Conservation (phyloP, 1,284 basidiomycete genomes). For the Dichomitus squalens region DNA sequence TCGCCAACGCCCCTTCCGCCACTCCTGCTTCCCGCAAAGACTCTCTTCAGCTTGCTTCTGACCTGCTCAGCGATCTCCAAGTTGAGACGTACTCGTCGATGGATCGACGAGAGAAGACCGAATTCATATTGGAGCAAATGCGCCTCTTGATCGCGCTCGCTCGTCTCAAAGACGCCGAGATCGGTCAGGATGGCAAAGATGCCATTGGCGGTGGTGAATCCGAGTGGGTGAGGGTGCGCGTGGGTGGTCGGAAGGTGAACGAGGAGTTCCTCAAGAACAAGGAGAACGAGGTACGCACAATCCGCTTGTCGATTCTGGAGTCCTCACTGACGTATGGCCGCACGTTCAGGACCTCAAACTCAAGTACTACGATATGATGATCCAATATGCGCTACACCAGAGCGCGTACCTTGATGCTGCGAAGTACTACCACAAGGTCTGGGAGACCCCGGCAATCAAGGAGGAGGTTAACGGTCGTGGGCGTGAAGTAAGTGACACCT, state of each 20-base stretch:
- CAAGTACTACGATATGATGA: conserved; percentile 96
- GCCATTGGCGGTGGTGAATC: conserved; percentile 70
- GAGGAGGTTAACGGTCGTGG: conserved; percentile 76
- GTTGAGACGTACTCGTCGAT: conserved; percentile 99
- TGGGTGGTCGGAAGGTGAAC: conserved; percentile 94
- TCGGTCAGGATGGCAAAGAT: conserved; percentile 53
- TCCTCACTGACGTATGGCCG: not conserved
- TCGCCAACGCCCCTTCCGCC: conserved; percentile 47
- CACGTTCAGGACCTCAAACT: conserved; percentile 87
- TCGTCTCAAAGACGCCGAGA: conserved; percentile 65
- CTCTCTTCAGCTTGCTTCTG: conserved; percentile 81
- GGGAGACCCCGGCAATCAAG: conserved; percentile 93
- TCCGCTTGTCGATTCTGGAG: not conserved
- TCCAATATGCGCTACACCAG: conserved; percentile 87
- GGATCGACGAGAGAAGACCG: conserved; percentile 97
- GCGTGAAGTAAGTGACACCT: conserved; percentile 57
- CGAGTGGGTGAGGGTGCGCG: conserved; percentile 91
- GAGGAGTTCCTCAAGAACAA: conserved; percentile 90
- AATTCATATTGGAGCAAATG: conserved; percentile 99
- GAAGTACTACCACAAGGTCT: conserved; percentile 94
- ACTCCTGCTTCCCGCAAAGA: conserved; percentile 56
- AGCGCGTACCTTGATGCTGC: conserved; percentile 92
- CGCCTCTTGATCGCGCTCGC: conserved; percentile 78
- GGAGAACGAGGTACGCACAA: conserved; percentile 75
- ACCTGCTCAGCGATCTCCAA: conserved; percentile 92